phyloP scores from a whole-genome alignment of 805 yeast genomes.

The Yarrowia keelungensis region DNA sequence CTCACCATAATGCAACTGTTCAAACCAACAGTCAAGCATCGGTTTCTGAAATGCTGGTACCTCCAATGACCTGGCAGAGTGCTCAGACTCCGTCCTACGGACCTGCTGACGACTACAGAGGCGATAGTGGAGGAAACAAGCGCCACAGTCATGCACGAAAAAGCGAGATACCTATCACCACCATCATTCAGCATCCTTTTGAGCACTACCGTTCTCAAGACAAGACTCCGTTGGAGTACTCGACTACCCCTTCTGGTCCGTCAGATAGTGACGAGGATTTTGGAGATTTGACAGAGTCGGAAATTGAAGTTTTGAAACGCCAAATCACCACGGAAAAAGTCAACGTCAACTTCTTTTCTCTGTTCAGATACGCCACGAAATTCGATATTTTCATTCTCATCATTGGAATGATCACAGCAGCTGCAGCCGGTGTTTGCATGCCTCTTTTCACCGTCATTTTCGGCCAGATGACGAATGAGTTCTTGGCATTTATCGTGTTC shows the following conservation, averaged over 20 bases:
- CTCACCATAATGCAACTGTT: neutral
- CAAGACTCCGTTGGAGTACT: neutral
- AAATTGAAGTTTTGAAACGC: neutral
- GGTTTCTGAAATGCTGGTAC: conserved; percentile 3
- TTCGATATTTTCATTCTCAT: conserved; percentile 47
- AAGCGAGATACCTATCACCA: neutral
- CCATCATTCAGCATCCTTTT: neutral
- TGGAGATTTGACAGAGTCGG: conserved; percentile 1
- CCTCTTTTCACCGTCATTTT: conserved; percentile 54
- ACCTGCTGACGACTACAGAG: neutral
- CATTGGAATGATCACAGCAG: conserved; percentile 49
- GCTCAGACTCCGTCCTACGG: neutral
- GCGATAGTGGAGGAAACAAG: neutral
- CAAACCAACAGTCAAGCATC: neutral
- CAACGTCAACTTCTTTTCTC: conserved; percentile 40
- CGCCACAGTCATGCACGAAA: neutral
- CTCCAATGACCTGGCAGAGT: conserved; percentile 4
- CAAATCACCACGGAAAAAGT: neutral
- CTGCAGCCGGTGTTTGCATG: conserved; percentile 52
- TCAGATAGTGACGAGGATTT: conserved; percentile 12
- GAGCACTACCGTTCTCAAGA: conserved; percentile 3
- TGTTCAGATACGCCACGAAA: conserved; percentile 50
- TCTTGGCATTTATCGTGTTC: conserved; percentile 48
- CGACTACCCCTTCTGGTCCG: neutral
- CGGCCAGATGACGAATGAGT: conserved; percentile 52